Evolutionary conservation across 2,329 filamentous ascomycete genomes (phyloP).

Genomic region (Raffaelea arxii): DNA sequence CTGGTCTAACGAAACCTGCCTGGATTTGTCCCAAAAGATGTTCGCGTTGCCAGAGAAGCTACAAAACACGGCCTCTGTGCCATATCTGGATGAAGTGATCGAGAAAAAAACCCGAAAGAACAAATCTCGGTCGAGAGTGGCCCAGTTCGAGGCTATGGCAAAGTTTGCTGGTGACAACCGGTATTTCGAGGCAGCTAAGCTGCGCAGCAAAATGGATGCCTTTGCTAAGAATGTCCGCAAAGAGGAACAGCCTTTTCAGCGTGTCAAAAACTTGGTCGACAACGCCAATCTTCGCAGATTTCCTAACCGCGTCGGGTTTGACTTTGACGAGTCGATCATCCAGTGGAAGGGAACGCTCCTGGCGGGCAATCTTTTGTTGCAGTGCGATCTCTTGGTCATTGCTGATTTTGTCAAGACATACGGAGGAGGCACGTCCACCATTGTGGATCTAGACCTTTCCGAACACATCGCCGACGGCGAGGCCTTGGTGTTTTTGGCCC

Average conservation of each 20-base stretch:
- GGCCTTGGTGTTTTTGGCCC: conserved; percentile 27
- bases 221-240: conserved; percentile 21
- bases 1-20: conserved; percentile 22
- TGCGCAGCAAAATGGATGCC: conserved; percentile 12
- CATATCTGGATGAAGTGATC: neutral
- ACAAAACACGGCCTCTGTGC: conserved; percentile 3
- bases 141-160: neutral
- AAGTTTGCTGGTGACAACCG: neutral
- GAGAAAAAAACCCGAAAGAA: too few species aligned
- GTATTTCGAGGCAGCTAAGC: conserved; percentile 12
- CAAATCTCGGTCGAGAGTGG: neutral
- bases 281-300: too few species aligned
- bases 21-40: conserved; percentile 17
- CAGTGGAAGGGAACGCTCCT: conserved; percentile 29
- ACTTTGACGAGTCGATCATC: conserved; percentile 23
- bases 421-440: neutral
- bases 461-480: conserved; percentile 28
- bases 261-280: conserved; percentile 18
- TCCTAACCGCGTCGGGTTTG: conserved; percentile 18
- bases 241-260: conserved; percentile 40
- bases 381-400: conserved; percentile 38
- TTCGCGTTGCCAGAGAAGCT: too few species aligned
- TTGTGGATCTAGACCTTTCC: neutral
- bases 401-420: conserved; percentile 16
- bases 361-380: conserved; percentile 32